Evolutionary conservation across 2,329 filamentous ascomycete species (phyloP), one percentile per base, ranked within the genome.

Genomic region (Incumbomyces delicatus): DNA sequence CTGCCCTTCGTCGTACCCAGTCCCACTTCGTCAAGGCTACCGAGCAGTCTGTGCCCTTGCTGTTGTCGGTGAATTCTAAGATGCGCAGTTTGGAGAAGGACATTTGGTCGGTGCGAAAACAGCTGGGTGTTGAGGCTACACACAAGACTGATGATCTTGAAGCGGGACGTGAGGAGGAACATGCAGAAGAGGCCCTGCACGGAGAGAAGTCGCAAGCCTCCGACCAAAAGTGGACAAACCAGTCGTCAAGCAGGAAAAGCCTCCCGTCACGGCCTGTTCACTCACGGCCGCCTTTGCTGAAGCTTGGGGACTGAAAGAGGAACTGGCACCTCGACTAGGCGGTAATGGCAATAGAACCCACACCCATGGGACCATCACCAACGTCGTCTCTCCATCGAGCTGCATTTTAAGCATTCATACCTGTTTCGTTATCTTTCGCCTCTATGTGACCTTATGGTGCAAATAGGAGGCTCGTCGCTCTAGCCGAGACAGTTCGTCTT

Each of bases 1-100:
- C 61, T 8, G 61, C 67, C 18, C 60, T 74, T 31, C 68, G 68
- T 46, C 61, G 50, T 32, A 66, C 69, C 2, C 71, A 73, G 53
- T 59, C 52, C 40, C 63, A 62, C 12, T 74, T 74, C 50, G 60
- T 56, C 6, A 52, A 57, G n/a, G 66, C 61, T 12, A 53, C 70
- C n/a, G 59, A 63, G 20, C 56, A 57, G 7, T 51, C 57, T 1
- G 54, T 70, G 18, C 61, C 67, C 2, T 55, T 62, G 18, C 51
- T 73, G 46, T 61, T 66, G 12, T 63, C 58, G 37, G 57, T 65
- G 3, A 49, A 61, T 5, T 55, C 58, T n/a, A 61, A 68, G 51
- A 69, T 73, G 65, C 62, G 59, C 22, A 45, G 46, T 13, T 48
- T 70, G 31, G 70, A 73, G 53, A 56, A 60, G 16, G 57, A 65